phyloP scores from a whole-genome alignment of 148 eudicot species.

The Heliamphora exappendiculata region DNA sequence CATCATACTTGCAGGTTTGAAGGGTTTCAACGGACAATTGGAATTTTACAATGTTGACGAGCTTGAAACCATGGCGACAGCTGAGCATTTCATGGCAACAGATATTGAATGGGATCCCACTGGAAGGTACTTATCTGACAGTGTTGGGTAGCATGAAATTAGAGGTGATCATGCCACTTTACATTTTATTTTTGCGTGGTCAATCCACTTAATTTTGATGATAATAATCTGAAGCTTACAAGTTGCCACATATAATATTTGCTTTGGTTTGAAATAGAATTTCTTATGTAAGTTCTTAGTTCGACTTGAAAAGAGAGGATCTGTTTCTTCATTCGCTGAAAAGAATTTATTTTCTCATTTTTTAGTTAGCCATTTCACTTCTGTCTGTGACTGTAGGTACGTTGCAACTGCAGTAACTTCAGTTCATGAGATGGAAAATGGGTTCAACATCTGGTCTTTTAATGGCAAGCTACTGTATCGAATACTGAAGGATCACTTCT shows the following conservation, averaged over 20 bases:
- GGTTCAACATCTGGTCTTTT: conserved; percentile 92
- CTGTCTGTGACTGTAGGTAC: conserved; percentile 43
- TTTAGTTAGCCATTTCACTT: background rate
- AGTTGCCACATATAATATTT: background rate
- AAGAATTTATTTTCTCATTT: background rate
- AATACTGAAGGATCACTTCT: conserved; percentile 85
- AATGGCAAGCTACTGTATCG: conserved; percentile 77
- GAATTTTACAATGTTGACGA: conserved; percentile 93
- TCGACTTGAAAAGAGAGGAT: background rate
- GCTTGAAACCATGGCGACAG: conserved; percentile 94
- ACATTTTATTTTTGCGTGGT: background rate
- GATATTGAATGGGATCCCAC: conserved; percentile 97
- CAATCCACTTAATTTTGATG: background rate
- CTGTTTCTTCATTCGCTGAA: background rate
- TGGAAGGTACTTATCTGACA: conserved; percentile 61
- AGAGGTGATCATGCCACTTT: background rate
- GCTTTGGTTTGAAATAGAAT: background rate
- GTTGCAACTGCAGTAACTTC: conserved; percentile 87
- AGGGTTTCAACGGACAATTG: conserved; percentile 89
- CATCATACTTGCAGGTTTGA: conserved; percentile 77
- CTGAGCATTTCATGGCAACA: conserved; percentile 90
- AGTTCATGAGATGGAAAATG: conserved; percentile 97
- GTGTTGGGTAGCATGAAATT: background rate
- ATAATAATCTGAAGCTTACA: background rate
- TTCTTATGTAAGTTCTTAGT: background rate